phyloP scores from a whole-genome alignment of 208 protist species.

The Trichomonas gallinae region DNA sequence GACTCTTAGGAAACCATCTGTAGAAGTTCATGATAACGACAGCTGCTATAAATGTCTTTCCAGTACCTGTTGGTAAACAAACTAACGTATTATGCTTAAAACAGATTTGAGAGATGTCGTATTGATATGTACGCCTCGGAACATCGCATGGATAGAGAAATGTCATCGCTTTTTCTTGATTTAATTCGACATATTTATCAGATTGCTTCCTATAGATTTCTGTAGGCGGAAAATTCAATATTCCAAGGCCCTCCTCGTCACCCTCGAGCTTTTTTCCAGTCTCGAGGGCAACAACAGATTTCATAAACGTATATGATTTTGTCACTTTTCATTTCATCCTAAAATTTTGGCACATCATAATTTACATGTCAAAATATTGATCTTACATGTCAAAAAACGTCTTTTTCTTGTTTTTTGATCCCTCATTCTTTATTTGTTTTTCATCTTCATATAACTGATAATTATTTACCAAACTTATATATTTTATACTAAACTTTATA shows the following conservation, averaged over 20 bases:
- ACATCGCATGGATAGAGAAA: slow-evolving; percentile 19
- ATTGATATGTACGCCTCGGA: background rate
- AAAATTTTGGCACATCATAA: too few relatives aligned
- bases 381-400: too few relatives aligned
- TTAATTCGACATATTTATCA: background rate
- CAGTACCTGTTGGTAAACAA: slow-evolving; percentile 41
- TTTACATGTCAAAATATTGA: too few relatives aligned
- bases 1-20: slow-evolving; percentile 45
- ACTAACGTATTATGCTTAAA: slow-evolving; percentile 31
- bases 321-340: too few relatives aligned
- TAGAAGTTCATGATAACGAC: slow-evolving; percentile 43
- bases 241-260: background rate
- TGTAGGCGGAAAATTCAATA: background rate
- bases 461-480: too few relatives aligned
- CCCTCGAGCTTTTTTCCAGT: background rate
- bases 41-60: slow-evolving; percentile 50
- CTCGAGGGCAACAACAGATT: background rate
- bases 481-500: too few relatives aligned
- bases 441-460: too few relatives aligned
- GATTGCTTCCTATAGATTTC: background rate
- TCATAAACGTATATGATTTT: too few relatives aligned
- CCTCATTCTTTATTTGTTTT: too few relatives aligned
- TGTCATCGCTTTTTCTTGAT: background rate
- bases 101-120: background rate
- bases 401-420: too few relatives aligned